Evolutionary conservation across 1,284 basidiomycete genomes (phyloP), one percentile per base, ranked within the genome.

Genomic region (Agaricales sp.): DNA sequence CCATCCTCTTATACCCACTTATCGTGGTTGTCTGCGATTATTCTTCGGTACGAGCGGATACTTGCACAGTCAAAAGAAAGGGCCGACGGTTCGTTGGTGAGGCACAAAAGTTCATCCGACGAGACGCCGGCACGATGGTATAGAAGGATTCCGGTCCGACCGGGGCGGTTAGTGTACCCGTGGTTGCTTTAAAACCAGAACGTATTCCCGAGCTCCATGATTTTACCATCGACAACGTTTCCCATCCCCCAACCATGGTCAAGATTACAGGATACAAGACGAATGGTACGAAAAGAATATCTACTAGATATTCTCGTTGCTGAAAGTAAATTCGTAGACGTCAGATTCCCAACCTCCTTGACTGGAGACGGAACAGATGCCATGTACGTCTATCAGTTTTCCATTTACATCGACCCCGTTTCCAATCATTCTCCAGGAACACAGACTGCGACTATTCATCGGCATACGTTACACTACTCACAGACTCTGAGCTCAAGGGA

Each of bases 401-500:
- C 53, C 22, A 35, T 39, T 25, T 23, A 23, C 14, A 2, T 37
- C 13, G 2, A 41, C 2, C 22, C n/a, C 4, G 43, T 2, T 30
- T 39, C 19, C 21, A 41, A n/a, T 38, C 38, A 38, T 6, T n/a
- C 16, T 35, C 45, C 24, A 88, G 86, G 90, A 94, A 95, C 67
- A 89, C 87, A 38, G 88, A 90, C 52, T 94, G 92, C 67, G 92
- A 96, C 67, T 97, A 97, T 69, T 92, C 89, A 1, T 89, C 92
- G 1, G 93, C 93, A 1, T 96, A 96, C 63, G 73, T 96, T 44
- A 78, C 80, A 6, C 71, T 97, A 50, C 70, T 79, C 57, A 93
- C 92, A 2, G 74, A 81, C 48, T 68, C 76, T 3, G 75, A 80
- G 49, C 78, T 93, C 45, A 76, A 82, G 48, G 92, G 92, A 24